A percentile compares a stretch with the other conserved stretches of the same genome.
Conservation (phyloP, 2,329 filamentous ascomycete species). For the Ophiostoma ulmi region DNA sequence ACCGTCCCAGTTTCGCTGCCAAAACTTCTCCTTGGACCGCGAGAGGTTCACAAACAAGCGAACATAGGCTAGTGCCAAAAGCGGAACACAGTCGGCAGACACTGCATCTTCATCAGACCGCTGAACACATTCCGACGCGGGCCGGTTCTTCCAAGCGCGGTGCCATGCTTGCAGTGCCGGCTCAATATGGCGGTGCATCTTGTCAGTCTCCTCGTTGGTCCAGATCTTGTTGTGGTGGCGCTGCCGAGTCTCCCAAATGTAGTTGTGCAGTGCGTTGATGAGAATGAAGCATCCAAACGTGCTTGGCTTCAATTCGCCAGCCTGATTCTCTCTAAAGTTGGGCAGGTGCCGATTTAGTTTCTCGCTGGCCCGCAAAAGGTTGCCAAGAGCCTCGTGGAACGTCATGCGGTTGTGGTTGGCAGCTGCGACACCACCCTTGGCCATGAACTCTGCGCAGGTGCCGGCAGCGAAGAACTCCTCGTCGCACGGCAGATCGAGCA, state of each 20-base stretch:
- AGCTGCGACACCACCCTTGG: slow-evolving; percentile 65
- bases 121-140: slow-evolving; percentile 33
- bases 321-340: slow-evolving; percentile 48
- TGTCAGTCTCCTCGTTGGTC: slow-evolving; percentile 88
- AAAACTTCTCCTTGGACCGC: slow-evolving; percentile 85
- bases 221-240: slow-evolving; percentile 81
- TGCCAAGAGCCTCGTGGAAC: slow-evolving; percentile 77
- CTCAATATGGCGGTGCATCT: slow-evolving; percentile 93
- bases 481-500: slow-evolving; percentile 83
- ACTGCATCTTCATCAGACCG: slow-evolving; percentile 72
- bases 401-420: slow-evolving; percentile 66
- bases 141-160: slow-evolving; percentile 69
- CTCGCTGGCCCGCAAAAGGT: slow-evolving; percentile 71
- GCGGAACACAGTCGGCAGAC: slow-evolving; percentile 82
- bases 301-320: slow-evolving; percentile 69
- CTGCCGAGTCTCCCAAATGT: slow-evolving; percentile 96
- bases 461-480: slow-evolving; percentile 87
- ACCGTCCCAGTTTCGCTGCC: slow-evolving; percentile 87
- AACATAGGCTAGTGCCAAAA: slow-evolving; percentile 88
- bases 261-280: slow-evolving; percentile 93
- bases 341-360: slow-evolving; percentile 36
- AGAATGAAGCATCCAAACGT: slow-evolving; percentile 87
- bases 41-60: slow-evolving; percentile 90
- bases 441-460: slow-evolving; percentile 72
- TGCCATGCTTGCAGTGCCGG: slow-evolving; percentile 93